Base-by-base conservation (phyloP, 495 filamentous ascomycete genomes). In the Aspergillus incahuasiensis region DNA sequence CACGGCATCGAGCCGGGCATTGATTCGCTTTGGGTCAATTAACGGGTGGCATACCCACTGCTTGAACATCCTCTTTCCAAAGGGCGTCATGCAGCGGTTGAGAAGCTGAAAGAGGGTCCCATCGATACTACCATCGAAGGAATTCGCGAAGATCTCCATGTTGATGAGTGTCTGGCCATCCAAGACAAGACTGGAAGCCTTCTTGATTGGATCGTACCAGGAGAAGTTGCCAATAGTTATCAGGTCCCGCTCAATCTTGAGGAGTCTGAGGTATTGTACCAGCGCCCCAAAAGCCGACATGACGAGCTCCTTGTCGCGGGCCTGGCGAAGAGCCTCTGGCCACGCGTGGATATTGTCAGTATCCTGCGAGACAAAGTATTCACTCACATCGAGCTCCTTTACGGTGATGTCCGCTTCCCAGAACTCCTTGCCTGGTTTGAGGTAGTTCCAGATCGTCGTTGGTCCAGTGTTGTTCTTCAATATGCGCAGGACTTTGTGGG, bases 1-100 rank as follows among this genome's bases (percentile, higher is more conserved):
- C 12, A 99, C 92, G 5, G 95, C 94, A 71, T 99, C 95, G 6
- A 99, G 73, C n/a, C 95, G 79, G 48, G 94, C 89, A 65, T 97
- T 95, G 75, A 97, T 96, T 70, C 85, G 89, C 19, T 79, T 71
- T 18, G 88, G 81, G 72, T 97, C 88, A 56, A 90, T 87, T 28
- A 99, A 78, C 0, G 95, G 95, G 63, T 97, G 95, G 72, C 94
- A 97, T 3, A 97, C 88, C 95, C 95, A 99, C 69, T 96, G 92
- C 38, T 91, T 86, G 70, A 97, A 92, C 72, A 94, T 88, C 5
- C 95, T 86, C 75, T 99, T 99, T 49, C 92, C 95, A 62, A 97
- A 99, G 0, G 95, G 92, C 1, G 95, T 97, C 54, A 96, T 86
- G 68, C 95, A 99, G 21, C 90, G 82, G 69, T 99, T 97, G 12